Percentiles rank a stretch among this genome's conserved stretches.
Evolutionary conservation across 306 rosid genomes (phyloP).

Genomic region (Trichosanthes cucumerina): DNA sequence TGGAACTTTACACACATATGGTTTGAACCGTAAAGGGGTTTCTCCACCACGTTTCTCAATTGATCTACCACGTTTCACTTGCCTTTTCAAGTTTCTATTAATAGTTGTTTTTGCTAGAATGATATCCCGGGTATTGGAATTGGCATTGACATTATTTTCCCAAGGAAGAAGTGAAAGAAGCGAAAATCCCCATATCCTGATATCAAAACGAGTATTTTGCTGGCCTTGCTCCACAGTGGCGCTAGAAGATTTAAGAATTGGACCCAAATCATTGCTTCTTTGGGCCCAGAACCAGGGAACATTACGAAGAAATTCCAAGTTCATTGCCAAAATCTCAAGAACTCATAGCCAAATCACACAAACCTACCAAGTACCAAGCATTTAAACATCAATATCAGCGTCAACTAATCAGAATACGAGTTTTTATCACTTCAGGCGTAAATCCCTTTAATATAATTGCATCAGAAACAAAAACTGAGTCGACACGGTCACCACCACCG

Average conservation of each 20-base stretch:
- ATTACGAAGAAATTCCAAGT: conserved; percentile 36
- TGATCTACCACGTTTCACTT: conserved; percentile 24
- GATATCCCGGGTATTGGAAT: conserved; percentile 8
- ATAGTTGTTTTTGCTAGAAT: conserved; percentile 47
- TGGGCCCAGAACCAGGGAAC: conserved; percentile 38
- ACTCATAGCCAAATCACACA: conserved; percentile 10
- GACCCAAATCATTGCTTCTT: conserved; percentile 22
- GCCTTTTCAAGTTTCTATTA: conserved; percentile 48
- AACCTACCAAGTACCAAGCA: conserved; percentile 11
- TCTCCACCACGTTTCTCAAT: conserved; percentile 10
- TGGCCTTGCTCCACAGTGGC: conserved; percentile 20
- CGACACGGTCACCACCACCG: background rate
- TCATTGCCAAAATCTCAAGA: conserved; percentile 26
- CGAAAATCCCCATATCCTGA: conserved; percentile 34
- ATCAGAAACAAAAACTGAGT: background rate
- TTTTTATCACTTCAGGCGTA: background rate
- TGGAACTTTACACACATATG: conserved; percentile 84
- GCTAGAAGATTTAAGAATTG: conserved; percentile 15
- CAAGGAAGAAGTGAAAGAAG: conserved; percentile 43
- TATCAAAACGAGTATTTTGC: conserved; percentile 19
- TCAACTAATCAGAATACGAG: background rate
- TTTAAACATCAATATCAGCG: background rate
- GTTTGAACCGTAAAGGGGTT: conserved; percentile 51
- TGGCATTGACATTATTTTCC: conserved; percentile 15
- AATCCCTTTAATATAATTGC: background rate